Evolutionary conservation across 2,329 filamentous ascomycete species (phyloP).

Genomic region (Colletotrichum paranaense): DNA sequence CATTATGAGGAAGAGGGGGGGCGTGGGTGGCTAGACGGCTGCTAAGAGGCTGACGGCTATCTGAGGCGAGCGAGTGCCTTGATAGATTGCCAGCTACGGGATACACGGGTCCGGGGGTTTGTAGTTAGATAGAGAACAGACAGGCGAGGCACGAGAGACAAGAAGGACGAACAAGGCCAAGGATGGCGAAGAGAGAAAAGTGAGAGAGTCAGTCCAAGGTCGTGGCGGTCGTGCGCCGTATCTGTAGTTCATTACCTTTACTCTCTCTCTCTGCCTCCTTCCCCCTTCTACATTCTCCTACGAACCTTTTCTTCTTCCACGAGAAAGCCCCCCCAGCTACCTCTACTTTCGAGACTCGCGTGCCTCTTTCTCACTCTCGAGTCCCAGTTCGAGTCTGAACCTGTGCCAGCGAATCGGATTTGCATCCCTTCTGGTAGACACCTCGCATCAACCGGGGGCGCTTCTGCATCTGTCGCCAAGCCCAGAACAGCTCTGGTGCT

Average conservation of each 20-base stretch:
- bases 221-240: slow-evolving; percentile 1
- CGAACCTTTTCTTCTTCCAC: not conserved
- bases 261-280: not conserved
- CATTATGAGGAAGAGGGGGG: not conserved
- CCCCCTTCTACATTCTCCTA: not conserved
- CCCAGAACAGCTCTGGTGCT: not conserved
- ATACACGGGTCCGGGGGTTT: slow-evolving; percentile 23
- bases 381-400: not conserved
- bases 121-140: slow-evolving; percentile 9
- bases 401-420: not conserved
- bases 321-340: not conserved
- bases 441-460: not conserved
- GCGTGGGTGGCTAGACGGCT: slow-evolving; percentile 22
- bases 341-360: not conserved
- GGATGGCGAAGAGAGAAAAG: slow-evolving; percentile 9
- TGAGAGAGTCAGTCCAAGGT: slow-evolving; percentile 25
- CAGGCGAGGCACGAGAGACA: not conserved
- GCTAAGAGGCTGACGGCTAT: slow-evolving; percentile 22
- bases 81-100: slow-evolving; percentile 5
- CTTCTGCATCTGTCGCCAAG: slow-evolving; percentile 13
- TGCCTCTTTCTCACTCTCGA: slow-evolving; percentile 1
- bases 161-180: slow-evolving; percentile 21
- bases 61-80: slow-evolving; percentile 26
- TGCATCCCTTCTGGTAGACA: not conserved
- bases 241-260: slow-evolving; percentile 16